phyloP scores from a whole-genome alignment of 306 rosid genomes.

The Trifolium pratense region DNA sequence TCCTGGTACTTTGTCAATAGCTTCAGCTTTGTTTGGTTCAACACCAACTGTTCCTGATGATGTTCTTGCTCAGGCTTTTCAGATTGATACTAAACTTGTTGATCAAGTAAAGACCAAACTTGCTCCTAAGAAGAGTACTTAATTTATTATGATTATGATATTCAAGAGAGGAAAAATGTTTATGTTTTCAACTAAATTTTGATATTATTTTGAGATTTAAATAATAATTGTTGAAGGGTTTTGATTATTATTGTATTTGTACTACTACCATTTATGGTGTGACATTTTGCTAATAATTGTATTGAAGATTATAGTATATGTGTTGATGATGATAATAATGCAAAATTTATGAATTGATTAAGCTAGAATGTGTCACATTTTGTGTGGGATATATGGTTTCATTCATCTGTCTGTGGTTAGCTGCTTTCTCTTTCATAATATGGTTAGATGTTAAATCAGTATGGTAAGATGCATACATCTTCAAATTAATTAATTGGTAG shows the following conservation, averaged over 20 bases:
- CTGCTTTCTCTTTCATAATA: slow-evolving; percentile 29
- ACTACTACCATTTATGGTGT: neutral
- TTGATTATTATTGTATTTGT: slow-evolving; percentile 25
- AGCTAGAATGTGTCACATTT: slow-evolving; percentile 17
- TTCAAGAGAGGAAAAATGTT: neutral
- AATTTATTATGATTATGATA: neutral
- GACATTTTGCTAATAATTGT: slow-evolving; percentile 37
- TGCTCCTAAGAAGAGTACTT: slow-evolving; percentile 55
- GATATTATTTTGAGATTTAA: neutral
- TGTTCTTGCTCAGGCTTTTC: slow-evolving; percentile 54
- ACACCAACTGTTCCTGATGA: slow-evolving; percentile 50
- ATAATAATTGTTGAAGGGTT: slow-evolving; percentile 1
- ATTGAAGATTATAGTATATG: neutral
- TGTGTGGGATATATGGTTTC: slow-evolving; percentile 5
- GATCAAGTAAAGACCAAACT: slow-evolving; percentile 49
- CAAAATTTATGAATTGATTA: neutral
- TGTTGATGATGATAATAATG: slow-evolving; percentile 15
- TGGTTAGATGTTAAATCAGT: slow-evolving; percentile 35
- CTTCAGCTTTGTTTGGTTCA: slow-evolving; percentile 51
- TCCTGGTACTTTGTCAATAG: slow-evolving; percentile 54
- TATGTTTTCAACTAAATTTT: neutral
- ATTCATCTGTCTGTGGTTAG: slow-evolving; percentile 14
- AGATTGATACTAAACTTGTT: slow-evolving; percentile 48
- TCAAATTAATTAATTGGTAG: neutral
- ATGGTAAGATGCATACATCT: slow-evolving; percentile 37